Evolutionary conservation across 305 asterid genomes (phyloP).

Genomic region (Lippia alba): DNA sequence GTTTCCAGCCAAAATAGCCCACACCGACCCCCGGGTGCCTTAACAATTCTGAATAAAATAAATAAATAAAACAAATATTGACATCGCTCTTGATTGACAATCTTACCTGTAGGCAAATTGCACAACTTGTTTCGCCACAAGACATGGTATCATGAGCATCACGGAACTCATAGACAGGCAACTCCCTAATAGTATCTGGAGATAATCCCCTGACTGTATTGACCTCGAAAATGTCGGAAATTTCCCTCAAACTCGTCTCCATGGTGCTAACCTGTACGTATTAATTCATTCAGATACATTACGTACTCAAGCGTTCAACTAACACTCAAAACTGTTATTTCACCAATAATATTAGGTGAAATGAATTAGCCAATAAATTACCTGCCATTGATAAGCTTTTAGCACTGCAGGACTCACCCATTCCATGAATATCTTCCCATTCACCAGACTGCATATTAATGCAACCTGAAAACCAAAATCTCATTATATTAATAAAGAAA

Average conservation of each 20-base stretch:
- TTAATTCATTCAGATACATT: background rate
- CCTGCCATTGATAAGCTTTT: constrained; percentile 90
- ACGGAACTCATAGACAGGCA: constrained; percentile 48
- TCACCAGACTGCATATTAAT: constrained; percentile 60
- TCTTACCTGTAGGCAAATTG: constrained; percentile 79
- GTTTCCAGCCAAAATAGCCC: too few species aligned
- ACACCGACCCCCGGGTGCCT: background rate
- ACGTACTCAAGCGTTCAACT: constrained; percentile 9
- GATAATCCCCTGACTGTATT: constrained; percentile 55
- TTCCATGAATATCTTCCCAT: constrained; percentile 80
- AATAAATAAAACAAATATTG: background rate
- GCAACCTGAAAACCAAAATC: constrained; percentile 42
- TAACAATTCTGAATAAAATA: background rate
- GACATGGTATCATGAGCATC: constrained; percentile 3
- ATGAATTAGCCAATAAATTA: constrained; percentile 29
- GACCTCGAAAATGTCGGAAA: constrained; percentile 72
- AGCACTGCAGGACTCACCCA: constrained; percentile 86
- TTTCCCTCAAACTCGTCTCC: constrained; percentile 64
- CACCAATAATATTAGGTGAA: background rate
- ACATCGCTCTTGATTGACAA: background rate
- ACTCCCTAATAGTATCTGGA: constrained; percentile 48
- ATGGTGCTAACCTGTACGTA: constrained; percentile 55
- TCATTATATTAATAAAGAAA: background rate
- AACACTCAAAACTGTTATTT: background rate
- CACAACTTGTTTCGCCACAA: constrained; percentile 48